phyloP scores from a whole-genome alignment of 495 filamentous ascomycete genomes.

The Extremus antarcticus region DNA sequence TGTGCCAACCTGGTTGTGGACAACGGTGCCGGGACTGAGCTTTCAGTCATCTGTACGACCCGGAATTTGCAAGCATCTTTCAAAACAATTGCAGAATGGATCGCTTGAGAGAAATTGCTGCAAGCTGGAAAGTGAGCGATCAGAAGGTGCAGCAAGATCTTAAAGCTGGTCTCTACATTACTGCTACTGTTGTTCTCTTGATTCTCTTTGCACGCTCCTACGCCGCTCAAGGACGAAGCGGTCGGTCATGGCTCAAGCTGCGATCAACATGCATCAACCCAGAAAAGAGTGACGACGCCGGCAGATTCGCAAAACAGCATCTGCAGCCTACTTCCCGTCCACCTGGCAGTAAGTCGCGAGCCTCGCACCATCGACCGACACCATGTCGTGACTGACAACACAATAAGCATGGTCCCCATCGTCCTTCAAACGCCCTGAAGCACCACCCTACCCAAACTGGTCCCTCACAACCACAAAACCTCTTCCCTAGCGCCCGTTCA shows the following conservation, averaged over 20 bases:
- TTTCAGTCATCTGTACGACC: too few relatives aligned
- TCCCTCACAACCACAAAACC: slow-evolving; percentile 60
- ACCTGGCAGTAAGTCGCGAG: slow-evolving; percentile 29
- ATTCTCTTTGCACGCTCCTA: background rate
- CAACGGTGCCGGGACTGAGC: too few relatives aligned
- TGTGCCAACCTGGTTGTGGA: too few relatives aligned
- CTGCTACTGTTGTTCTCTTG: background rate
- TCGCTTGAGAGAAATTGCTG: background rate
- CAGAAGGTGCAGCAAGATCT: background rate
- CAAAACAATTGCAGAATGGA: too few relatives aligned
- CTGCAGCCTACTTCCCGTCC: slow-evolving; percentile 18
- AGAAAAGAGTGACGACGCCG: slow-evolving; percentile 23
- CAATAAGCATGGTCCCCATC: slow-evolving; percentile 56
- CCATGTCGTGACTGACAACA: too few relatives aligned
- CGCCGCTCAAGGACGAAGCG: background rate
- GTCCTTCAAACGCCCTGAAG: slow-evolving; percentile 55
- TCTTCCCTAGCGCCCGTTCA: slow-evolving; percentile 74
- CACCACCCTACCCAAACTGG: slow-evolving; percentile 61
- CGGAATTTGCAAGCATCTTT: too few relatives aligned
- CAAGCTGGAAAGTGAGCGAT: background rate
- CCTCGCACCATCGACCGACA: too few relatives aligned
- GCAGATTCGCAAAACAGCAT: slow-evolving; percentile 8
- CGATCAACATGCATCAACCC: slow-evolving; percentile 23
- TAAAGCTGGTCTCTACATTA: background rate
- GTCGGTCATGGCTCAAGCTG: background rate